Conservation (phyloP, 2,329 filamentous ascomycete genomes). For the Calonectria naviculata region DNA sequence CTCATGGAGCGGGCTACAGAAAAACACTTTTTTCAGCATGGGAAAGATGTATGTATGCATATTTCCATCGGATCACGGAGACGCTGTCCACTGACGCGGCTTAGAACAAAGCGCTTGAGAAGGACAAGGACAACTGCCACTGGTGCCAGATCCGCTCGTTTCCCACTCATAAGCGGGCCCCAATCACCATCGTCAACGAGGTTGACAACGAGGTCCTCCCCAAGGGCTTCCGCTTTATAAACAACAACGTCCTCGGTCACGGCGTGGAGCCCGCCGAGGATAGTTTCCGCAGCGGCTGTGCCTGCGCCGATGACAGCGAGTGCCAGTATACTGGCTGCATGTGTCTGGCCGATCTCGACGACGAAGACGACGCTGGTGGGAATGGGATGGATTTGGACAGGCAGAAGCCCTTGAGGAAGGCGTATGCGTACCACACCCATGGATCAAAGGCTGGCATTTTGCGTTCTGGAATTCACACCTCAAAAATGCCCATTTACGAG, state of each 20-base stretch:
- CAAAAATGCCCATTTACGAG: conserved; percentile 78
- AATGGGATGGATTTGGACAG: conserved; percentile 33
- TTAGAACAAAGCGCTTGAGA: conserved; percentile 52
- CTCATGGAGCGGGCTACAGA: conserved; percentile 59
- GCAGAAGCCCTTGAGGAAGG: conserved; percentile 43
- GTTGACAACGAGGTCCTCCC: conserved; percentile 68
- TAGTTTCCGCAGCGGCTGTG: conserved; percentile 76
- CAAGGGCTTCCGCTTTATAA: conserved; percentile 75
- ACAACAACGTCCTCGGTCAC: conserved; percentile 66
- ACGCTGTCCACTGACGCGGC: background rate
- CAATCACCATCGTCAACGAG: conserved; percentile 74
- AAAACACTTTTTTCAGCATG: conserved; percentile 63
- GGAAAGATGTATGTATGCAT: conserved; percentile 47
- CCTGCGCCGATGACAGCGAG: conserved; percentile 69
- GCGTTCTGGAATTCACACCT: conserved; percentile 61
- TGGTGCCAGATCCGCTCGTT: conserved; percentile 71
- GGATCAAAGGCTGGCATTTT: conserved; percentile 65
- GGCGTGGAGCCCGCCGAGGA: conserved; percentile 70
- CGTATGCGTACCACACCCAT: conserved; percentile 73
- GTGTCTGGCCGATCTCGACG: conserved; percentile 74
- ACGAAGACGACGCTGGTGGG: conserved; percentile 59
- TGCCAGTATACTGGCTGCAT: conserved; percentile 77
- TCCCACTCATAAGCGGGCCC: conserved; percentile 57
- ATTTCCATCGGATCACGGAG: background rate
- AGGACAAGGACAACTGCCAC: conserved; percentile 60